A percentile compares a stretch with the other conserved stretches of the same genome.
Evolutionary conservation across 2,329 filamentous ascomycete genomes (phyloP).

Genomic region (Cercospora sp.): DNA sequence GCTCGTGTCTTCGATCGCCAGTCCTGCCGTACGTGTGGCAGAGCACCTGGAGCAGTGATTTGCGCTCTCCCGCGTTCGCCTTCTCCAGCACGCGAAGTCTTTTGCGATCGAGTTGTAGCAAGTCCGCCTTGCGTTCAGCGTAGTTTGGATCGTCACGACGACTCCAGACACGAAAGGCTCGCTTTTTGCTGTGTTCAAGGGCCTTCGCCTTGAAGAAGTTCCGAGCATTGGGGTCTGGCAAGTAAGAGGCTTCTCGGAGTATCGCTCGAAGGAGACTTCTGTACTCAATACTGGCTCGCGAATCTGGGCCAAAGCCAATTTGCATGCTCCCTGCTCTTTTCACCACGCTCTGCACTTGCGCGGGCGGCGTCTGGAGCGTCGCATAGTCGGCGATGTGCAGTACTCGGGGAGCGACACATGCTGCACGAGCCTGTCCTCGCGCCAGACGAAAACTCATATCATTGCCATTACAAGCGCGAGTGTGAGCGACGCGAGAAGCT

Average conservation of each 20-base stretch:
- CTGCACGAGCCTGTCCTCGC: background rate
- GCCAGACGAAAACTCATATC: slow-evolving; percentile 3
- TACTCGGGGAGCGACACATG: background rate
- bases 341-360: background rate
- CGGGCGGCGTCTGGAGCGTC: background rate
- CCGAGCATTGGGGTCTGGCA: slow-evolving; percentile 59
- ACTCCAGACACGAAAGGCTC: slow-evolving; percentile 24
- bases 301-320: slow-evolving; percentile 9
- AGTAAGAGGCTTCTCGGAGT: slow-evolving; percentile 60
- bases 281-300: slow-evolving; percentile 27
- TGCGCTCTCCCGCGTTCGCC: slow-evolving; percentile 58
- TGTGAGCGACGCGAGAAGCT: background rate
- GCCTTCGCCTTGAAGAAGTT: slow-evolving; percentile 53
- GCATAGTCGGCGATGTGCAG: background rate
- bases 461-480: background rate
- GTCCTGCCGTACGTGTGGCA: slow-evolving; percentile 58
- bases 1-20: slow-evolving; percentile 53
- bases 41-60: slow-evolving; percentile 54
- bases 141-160: slow-evolving; percentile 21
- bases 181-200: slow-evolving; percentile 48
- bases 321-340: slow-evolving; percentile 2
- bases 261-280: slow-evolving; percentile 56
- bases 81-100: slow-evolving; percentile 49
- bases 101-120: slow-evolving; percentile 42
- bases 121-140: slow-evolving; percentile 17